phyloP scores from a whole-genome alignment of 106 monocot genomes.

The Dendrobium nobile region DNA sequence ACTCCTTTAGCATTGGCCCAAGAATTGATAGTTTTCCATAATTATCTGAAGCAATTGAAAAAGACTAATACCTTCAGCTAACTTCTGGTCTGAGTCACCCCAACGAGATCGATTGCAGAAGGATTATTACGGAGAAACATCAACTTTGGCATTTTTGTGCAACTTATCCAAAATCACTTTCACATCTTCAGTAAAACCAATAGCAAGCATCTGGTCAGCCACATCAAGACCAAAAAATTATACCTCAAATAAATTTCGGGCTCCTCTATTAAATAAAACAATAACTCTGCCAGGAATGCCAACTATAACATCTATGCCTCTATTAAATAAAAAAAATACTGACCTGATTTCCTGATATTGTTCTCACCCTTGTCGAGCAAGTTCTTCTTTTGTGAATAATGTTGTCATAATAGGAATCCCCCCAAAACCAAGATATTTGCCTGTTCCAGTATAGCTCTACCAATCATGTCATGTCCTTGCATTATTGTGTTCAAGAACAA shows the following conservation, averaged over 20 bases:
- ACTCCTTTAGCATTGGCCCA: no score
- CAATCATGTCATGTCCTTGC: slow-evolving; percentile 95
- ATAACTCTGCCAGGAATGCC: slow-evolving; percentile 95
- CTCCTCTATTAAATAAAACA: slow-evolving; percentile 77
- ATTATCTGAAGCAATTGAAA: slow-evolving; percentile 69
- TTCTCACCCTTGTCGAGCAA: slow-evolving; percentile 94
- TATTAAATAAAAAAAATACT: no score
- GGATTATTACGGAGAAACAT: no score
- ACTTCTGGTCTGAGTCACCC: no score
- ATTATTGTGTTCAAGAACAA: slow-evolving; percentile 93
- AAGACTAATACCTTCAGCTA: slow-evolving; percentile 88
- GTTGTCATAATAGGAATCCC: slow-evolving; percentile 90
- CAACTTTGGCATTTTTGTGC: slow-evolving; percentile 66
- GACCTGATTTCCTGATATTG: slow-evolving; percentile 85
- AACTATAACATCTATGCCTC: no score
- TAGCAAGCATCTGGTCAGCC: slow-evolving; percentile 94
- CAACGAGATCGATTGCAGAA: no score
- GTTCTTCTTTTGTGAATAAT: slow-evolving; percentile 81
- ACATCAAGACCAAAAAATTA: slow-evolving; percentile 96
- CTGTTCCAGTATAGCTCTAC: slow-evolving; percentile 91
- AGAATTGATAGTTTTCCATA: slow-evolving; percentile 72
- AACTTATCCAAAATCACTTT: slow-evolving; percentile 75
- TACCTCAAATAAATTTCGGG: slow-evolving; percentile 71
- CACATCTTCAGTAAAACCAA: slow-evolving; percentile 95
- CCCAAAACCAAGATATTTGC: slow-evolving; percentile 98